Percentiles rank a stretch among this genome's conserved stretches.
Conservation (phyloP, 2,329 filamentous ascomycete species). For the Hypomyces perniciosus region DNA sequence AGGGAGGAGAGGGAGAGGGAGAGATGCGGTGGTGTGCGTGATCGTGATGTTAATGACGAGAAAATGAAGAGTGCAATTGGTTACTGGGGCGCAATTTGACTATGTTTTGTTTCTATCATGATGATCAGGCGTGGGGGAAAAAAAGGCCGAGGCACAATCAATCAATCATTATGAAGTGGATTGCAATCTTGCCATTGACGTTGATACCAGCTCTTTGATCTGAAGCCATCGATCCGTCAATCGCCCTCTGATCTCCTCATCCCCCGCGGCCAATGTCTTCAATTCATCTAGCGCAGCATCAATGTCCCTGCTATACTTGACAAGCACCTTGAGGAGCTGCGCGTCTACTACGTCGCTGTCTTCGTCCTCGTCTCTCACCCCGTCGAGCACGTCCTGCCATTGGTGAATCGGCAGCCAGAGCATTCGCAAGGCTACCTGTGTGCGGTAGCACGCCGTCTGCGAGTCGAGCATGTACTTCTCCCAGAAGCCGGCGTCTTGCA, state of each 20-base stretch:
- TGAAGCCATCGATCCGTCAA: conserved; percentile 22
- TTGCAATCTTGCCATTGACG: conserved; percentile 14
- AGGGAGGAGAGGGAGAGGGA: too few species aligned
- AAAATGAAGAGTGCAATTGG: too few species aligned
- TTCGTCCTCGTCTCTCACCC: conserved; percentile 40
- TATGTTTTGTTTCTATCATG: background rate
- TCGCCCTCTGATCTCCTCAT: conserved; percentile 20
- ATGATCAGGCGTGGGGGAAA: background rate
- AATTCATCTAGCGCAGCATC: conserved; percentile 26
- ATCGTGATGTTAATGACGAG: too few species aligned
- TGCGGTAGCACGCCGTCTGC: conserved; percentile 47
- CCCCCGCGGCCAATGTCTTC: conserved; percentile 23
- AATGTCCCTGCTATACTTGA: conserved; percentile 30
- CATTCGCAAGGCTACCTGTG: conserved; percentile 45
- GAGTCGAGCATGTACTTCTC: conserved; percentile 47
- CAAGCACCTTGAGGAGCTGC: conserved; percentile 29
- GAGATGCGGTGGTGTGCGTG: too few species aligned
- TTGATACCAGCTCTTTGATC: conserved; percentile 20
- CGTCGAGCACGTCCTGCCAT: conserved; percentile 42
- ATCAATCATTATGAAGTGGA: background rate
- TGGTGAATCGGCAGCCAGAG: conserved; percentile 29
- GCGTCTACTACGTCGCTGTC: conserved; percentile 33
- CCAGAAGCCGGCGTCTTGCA: conserved; percentile 44
- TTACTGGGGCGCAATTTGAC: too few species aligned
- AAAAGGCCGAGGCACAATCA: background rate